Percentiles rank a stretch among this genome's conserved stretches.
Conservation (phyloP, 2,329 filamentous ascomycete genomes). For the Curvularia sp. region DNA sequence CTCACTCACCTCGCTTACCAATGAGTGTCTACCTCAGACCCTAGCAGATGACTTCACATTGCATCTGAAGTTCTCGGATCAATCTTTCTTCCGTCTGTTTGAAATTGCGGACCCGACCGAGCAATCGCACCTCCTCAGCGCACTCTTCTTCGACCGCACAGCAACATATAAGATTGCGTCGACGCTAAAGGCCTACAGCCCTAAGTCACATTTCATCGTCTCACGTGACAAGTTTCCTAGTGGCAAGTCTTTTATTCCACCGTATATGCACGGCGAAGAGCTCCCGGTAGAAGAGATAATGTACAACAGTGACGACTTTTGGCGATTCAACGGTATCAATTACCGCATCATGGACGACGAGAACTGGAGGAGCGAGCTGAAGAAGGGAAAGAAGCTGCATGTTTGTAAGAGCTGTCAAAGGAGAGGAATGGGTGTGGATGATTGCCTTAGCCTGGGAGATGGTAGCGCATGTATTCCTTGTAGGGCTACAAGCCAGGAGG, state of each 20-base stretch:
- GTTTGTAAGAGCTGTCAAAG: conserved; percentile 24
- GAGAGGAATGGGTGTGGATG: conserved; percentile 15
- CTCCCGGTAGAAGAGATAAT: conserved; percentile 35
- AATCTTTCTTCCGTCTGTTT: conserved; percentile 24
- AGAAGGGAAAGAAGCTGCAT: conserved; percentile 16
- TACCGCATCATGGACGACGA: conserved; percentile 39
- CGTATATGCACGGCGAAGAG: conserved; percentile 48
- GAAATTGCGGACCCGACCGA: conserved; percentile 17
- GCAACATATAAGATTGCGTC: conserved; percentile 39
- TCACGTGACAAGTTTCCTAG: conserved; percentile 33
- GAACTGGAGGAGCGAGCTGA: conserved; percentile 22
- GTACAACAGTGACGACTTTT: conserved; percentile 43
- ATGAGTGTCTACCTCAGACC: conserved; percentile 22
- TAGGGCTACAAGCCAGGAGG: conserved; percentile 4
- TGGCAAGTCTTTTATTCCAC: conserved; percentile 38
- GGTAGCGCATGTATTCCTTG: conserved; percentile 29
- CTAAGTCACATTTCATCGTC: conserved; percentile 32
- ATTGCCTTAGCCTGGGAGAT: conserved; percentile 27
- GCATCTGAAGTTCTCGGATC: conserved; percentile 32
- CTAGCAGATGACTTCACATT: conserved; percentile 27
- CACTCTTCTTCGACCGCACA: conserved; percentile 32
- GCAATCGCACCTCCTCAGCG: conserved; percentile 23
- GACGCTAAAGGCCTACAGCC: conserved; percentile 26
- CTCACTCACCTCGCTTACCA: conserved; percentile 28
- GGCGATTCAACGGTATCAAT: conserved; percentile 37